Base-by-base conservation (phyloP, 768 basidiomycete species). In the Filobasidium wieringae region DNA sequence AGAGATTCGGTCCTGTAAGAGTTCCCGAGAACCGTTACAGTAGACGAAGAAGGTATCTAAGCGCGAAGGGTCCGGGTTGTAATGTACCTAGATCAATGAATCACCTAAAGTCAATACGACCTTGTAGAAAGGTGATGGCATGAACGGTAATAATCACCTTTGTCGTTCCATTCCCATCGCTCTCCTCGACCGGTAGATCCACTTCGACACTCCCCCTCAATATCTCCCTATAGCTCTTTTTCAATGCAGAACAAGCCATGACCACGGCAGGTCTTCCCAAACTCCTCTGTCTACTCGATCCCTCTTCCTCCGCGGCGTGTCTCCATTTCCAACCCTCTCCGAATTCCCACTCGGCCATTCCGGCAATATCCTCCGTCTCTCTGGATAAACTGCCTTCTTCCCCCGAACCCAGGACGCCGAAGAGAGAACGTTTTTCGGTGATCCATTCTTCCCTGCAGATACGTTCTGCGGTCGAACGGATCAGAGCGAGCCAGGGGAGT, bases 201-300 rank as follows among this genome's bases (percentile, higher is more conserved):
- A 72, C 69, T 11, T 72, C 66, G 22, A 71, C 62, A 36, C 67
- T 74, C 11, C 87, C 90, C 8, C 92, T 79, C 57, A 96, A 73
- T 47, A 90, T 80, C 59, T 86, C 84, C 5, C 93, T 84, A 71
- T 96, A 96, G 61, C 78, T 78, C 64, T 68, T 78, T 75, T 86
- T 91, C 70, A 96, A 75, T 61, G 90, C 82, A 22, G 89, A 93
- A 73, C 89, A 92, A 34, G 84, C 86, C 36, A 90, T 80, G 39
- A 96, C 81, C n/a, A 87, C 80, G 1, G 86, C 87, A 24, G 72
- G 67, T 45, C 72, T 52, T 0, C 67, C 67, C 17, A 71, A 29
- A 17, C 66, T 63, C 3, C 66, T 64, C 34, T 64, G 53, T 56
- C 55, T n/a, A n/a, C n/a, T n/a, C n/a, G n/a, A n/a, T 19, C 32